Percentiles rank a stretch among this genome's conserved stretches.
Evolutionary conservation across 768 basidiomycete genomes (phyloP).

Genomic region (Hericium alpestre): DNA sequence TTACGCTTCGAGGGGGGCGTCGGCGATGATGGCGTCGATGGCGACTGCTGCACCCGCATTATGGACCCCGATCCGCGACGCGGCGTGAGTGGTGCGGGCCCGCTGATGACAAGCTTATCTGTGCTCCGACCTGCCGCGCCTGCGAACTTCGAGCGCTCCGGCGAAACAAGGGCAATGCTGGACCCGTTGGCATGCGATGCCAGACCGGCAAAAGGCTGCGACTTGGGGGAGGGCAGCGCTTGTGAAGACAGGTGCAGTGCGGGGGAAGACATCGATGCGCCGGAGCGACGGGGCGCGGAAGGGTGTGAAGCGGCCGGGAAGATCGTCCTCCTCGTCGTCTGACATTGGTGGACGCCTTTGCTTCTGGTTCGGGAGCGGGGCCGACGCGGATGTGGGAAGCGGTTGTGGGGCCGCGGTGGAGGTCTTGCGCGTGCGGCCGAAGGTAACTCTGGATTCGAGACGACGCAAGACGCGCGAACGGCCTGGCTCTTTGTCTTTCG

Average conservation of each 20-base stretch:
- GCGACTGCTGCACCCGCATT: not conserved
- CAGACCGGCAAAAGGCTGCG: slow-evolving; percentile 7
- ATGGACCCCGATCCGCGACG: slow-evolving; percentile 2
- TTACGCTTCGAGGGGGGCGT: slow-evolving; percentile 15
- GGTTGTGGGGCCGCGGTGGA: slow-evolving; percentile 29
- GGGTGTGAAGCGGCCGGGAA: slow-evolving; percentile 43
- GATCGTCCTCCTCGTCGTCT: slow-evolving; percentile 16
- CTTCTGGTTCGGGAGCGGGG: too few relatives aligned
- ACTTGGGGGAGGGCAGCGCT: slow-evolving; percentile 42
- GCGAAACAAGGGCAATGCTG: too few relatives aligned
- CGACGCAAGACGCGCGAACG: slow-evolving; percentile 34
- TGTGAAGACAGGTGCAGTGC: slow-evolving; percentile 55
- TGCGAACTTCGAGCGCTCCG: not conserved
- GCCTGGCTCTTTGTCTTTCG: slow-evolving; percentile 13
- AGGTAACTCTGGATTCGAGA: slow-evolving; percentile 24
- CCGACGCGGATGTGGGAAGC: slow-evolving; percentile 22
- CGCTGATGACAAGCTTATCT: slow-evolving; percentile 17
- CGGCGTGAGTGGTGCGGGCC: slow-evolving; percentile 24
- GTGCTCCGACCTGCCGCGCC: slow-evolving; percentile 10
- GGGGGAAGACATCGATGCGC: slow-evolving; percentile 68
- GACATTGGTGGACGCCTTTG: slow-evolving; percentile 16
- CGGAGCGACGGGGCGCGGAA: slow-evolving; percentile 58
- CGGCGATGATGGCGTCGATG: slow-evolving; percentile 14
- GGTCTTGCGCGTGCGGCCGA: slow-evolving; percentile 25
- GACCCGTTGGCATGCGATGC: not conserved